Evolutionary conservation across 495 filamentous ascomycete species (phyloP).

Genomic region (Astrothelium macrocarpum): DNA sequence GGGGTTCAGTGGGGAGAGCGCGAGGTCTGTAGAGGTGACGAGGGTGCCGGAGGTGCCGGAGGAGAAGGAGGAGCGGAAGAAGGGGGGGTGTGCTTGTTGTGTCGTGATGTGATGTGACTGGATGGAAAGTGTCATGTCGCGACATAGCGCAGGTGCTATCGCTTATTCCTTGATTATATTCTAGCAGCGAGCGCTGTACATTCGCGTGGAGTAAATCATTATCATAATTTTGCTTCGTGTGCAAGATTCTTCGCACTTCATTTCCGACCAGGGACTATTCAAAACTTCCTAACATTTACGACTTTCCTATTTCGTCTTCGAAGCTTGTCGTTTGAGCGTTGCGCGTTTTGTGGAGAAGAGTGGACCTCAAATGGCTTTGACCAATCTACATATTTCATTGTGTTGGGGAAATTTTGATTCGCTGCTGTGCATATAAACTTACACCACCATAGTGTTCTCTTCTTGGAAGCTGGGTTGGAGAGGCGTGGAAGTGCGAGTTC

Average conservation of each 20-base stretch:
- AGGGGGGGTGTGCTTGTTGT: slow-evolving; percentile 28
- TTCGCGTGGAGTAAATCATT: too few species aligned
- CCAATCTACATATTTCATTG: neutral
- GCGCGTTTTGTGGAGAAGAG: neutral
- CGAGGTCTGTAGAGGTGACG: slow-evolving; percentile 16
- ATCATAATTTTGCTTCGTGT: too few species aligned
- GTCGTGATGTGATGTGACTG: slow-evolving; percentile 28
- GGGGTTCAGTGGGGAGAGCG: neutral
- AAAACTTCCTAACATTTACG: neutral
- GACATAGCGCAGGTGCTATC: too few species aligned
- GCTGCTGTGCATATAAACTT: neutral
- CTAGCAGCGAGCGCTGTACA: too few species aligned
- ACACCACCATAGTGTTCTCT: neutral
- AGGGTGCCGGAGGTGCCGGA: slow-evolving; percentile 28
- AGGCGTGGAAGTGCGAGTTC: neutral
- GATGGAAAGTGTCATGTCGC: too few species aligned
- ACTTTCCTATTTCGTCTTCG: neutral
- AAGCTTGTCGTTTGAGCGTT: neutral
- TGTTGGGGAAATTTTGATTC: neutral
- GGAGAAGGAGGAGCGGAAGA: slow-evolving; percentile 23
- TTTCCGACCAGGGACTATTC: neutral
- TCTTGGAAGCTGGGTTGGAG: neutral
- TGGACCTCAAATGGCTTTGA: neutral
- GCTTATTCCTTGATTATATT: too few species aligned
- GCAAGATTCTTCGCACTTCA: neutral